These are phyloP conservation scores for Spizellomyces sp. DNA, from an alignment of 192 early-diverging fungal species.

Conservation along the genomic window DNA sequence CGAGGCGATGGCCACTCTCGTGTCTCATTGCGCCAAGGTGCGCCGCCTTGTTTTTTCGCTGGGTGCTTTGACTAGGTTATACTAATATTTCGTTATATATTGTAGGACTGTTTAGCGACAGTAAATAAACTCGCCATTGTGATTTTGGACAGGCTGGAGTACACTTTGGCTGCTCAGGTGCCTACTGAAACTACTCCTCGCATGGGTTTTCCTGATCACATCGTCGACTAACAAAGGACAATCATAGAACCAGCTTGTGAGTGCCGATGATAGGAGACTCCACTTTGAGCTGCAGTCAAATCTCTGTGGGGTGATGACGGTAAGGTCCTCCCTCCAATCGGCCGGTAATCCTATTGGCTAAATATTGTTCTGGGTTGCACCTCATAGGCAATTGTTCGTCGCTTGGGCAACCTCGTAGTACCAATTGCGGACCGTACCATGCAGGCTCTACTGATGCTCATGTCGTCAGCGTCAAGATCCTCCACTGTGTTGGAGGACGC, in stretches of 20 bases:
- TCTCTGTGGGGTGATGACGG: conserved; percentile 87
- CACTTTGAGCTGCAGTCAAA: conserved; percentile 91
- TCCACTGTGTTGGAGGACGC: conserved; percentile 91
- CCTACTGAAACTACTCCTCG: no score
- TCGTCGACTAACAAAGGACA: not conserved
- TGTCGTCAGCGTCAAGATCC: conserved; percentile 69
- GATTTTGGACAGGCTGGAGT: conserved; percentile 79
- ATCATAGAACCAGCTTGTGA: conserved; percentile 72
- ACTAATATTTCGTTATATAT: not conserved
- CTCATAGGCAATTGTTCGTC: conserved; percentile 72
- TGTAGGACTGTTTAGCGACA: conserved; percentile 68
- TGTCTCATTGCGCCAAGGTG: conserved; percentile 50
- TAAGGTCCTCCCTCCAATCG: conserved; percentile 5
- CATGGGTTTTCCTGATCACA: no score
- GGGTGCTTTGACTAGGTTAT: not conserved
- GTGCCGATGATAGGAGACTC: conserved; percentile 77
- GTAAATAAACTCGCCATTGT: conserved; percentile 76
- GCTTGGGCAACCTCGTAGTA: conserved; percentile 70
- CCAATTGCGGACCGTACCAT: conserved; percentile 88
- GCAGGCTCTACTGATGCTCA: conserved; percentile 79
- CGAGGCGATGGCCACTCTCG: conserved; percentile 87
- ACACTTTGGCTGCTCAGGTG: conserved; percentile 63
- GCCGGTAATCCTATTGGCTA: conserved; percentile 16
- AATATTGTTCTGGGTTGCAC: not conserved
- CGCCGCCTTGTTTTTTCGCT: not conserved